These are phyloP conservation scores for Myotisia sp. DNA, from an alignment of 2,329 filamentous ascomycete species.

Conservation along the genomic window DNA sequence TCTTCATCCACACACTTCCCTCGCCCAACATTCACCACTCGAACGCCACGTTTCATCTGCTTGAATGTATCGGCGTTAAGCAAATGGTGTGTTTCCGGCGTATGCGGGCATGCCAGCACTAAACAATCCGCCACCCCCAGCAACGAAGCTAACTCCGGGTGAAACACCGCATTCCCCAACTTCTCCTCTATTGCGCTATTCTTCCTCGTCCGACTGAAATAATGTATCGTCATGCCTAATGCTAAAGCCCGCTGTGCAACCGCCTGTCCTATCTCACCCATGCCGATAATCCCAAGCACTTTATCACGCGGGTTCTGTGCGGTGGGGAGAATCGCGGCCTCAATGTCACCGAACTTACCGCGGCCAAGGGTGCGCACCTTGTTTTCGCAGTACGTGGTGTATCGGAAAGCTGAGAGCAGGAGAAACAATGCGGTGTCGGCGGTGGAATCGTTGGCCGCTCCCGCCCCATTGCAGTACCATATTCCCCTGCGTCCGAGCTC, in stretches of 20 bases:
- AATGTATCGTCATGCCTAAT: constrained; percentile 13
- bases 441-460: constrained; percentile 11
- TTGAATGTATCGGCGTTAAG: constrained; percentile 52
- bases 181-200: constrained; percentile 3
- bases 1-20: constrained; percentile 62
- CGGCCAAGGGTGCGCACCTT: constrained; percentile 6
- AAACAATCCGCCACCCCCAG: constrained; percentile 11
- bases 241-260: constrained; percentile 8
- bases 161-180: constrained; percentile 11
- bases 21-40: constrained; percentile 61
- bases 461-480: constrained; percentile 13
- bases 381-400: constrained; percentile 10
- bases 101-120: constrained; percentile 12
- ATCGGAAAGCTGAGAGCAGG: constrained; percentile 11
- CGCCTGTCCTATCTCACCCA: constrained; percentile 11
- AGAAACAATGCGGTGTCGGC: constrained; percentile 12
- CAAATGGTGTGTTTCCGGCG: constrained; percentile 50
- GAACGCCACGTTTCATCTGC: constrained; percentile 57
- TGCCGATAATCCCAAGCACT: constrained; percentile 11
- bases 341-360: constrained; percentile 9
- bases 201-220: constrained; percentile 9
- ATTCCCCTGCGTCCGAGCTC: constrained; percentile 10
- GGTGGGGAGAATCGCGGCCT: constrained; percentile 4
- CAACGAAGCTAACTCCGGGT: constrained; percentile 8
- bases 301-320: constrained; percentile 10